Conservation (phyloP, 108 stramenopile genomes). For the Mayamaea pseudoterrestris region DNA sequence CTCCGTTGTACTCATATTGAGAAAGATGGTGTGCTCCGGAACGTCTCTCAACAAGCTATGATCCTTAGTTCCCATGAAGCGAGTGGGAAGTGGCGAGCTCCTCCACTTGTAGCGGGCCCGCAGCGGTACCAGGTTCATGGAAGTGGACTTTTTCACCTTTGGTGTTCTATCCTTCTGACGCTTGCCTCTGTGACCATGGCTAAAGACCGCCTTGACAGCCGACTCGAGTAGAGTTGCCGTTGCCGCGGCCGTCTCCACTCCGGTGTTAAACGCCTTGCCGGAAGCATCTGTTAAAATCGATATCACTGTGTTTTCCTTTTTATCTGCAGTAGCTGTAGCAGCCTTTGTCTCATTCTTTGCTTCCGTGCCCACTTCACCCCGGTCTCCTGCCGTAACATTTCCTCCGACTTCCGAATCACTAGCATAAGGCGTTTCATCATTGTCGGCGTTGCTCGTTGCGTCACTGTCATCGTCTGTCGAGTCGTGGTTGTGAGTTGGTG, state of each 20-base stretch:
- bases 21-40: slow-evolving; percentile 26
- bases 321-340: too few relatives aligned
- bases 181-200: background rate
- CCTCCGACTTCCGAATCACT: too few relatives aligned
- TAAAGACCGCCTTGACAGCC: background rate
- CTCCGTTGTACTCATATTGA: slow-evolving; percentile 68
- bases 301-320: too few relatives aligned
- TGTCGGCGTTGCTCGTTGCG: too few relatives aligned
- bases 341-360: too few relatives aligned
- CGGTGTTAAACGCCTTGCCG: background rate
- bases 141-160: background rate
- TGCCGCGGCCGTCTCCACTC: slow-evolving; percentile 6
- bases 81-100: slow-evolving; percentile 26
- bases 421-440: too few relatives aligned
- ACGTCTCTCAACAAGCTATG: slow-evolving; percentile 24
- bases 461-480: too few relatives aligned
- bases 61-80: slow-evolving; percentile 49
- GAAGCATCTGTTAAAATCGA: slow-evolving; percentile 5
- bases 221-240: slow-evolving; percentile 3
- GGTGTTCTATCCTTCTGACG: background rate
- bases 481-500: too few relatives aligned
- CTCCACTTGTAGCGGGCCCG: slow-evolving; percentile 44
- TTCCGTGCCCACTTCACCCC: too few relatives aligned
- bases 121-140: slow-evolving; percentile 51
- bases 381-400: too few relatives aligned